Base-by-base conservation (phyloP, 257 asterid species). In the Perilla frutescens region DNA sequence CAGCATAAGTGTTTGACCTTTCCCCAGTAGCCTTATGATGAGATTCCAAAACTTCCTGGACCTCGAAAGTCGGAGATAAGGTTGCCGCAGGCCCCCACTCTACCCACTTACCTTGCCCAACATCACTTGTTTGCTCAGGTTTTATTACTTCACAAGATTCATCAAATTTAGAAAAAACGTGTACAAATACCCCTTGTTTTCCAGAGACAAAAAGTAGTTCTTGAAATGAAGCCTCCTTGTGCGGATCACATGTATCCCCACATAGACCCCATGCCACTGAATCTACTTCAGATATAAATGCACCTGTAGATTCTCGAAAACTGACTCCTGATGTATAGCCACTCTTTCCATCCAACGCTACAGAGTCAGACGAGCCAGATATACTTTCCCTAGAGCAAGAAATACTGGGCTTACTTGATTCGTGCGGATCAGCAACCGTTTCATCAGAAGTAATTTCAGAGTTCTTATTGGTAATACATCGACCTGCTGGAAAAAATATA, bases 141-240 rank as follows among this genome's bases (percentile, higher is more conserved):
- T 72, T 77, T 70, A 68, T 62, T 20, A 59, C 72, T 79, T 87
- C 83, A 60, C 76, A 56, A 41, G 75, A 76, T 74, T 60, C 76
- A 63, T 64, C 65, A 70, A 77, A 62, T 62, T 80, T 87, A 81
- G 91, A 72, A 79, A 90, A 91, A 4, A 91, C 90, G 84, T 94
- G 99, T 51, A 87, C 97, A 62, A 84, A 81, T 79, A 94, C 91
- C 75, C 96, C 99, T 13, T 75, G 81, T 74, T 73, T 84, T 54
- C 96, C 97, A 7, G 87, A 82, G 71, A 94, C 91, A 84, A 94
- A 94, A 77, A 91, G 99, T 58, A 91, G 80, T 79, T 91, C 97
- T 57, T 71, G 84, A 69, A 81, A 86, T 65, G 88, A 75, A 59
- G 80, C 69, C 45, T 82, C 91, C 68, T 87, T 91, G 43, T 71